phyloP scores from a whole-genome alignment of 495 filamentous ascomycete genomes.

The Massariosphaeria phaeospora region DNA sequence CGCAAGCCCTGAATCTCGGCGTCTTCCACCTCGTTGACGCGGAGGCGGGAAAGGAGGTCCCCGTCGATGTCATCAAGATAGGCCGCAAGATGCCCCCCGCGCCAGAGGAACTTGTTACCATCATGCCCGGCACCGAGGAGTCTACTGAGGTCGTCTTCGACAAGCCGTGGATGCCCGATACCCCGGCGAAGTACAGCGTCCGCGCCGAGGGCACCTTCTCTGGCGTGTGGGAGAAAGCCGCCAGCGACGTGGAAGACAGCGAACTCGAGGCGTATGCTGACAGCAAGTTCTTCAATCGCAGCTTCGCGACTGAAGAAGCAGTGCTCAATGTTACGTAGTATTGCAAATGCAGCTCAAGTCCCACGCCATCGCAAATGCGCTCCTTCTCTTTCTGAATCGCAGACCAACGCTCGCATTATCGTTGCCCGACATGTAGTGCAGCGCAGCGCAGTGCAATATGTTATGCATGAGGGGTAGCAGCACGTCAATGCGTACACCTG shows the following conservation, averaged over 20 bases:
- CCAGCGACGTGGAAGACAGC: conserved; percentile 7
- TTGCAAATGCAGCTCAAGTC: background rate
- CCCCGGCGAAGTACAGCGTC: conserved; percentile 21
- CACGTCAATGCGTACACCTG: background rate
- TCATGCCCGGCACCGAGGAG: conserved; percentile 21
- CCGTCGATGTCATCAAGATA: conserved; percentile 15
- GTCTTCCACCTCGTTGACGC: conserved; percentile 17
- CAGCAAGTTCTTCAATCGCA: background rate
- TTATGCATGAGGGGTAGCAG: background rate
- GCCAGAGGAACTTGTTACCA: conserved; percentile 14
- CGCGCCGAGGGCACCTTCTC: conserved; percentile 11
- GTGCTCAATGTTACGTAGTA: conserved; percentile 17
- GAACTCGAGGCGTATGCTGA: conserved; percentile 16
- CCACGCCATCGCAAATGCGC: background rate
- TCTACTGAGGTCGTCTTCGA: conserved; percentile 22
- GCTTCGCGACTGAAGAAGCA: conserved; percentile 14
- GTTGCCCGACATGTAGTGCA: no score
- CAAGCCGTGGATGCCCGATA: conserved; percentile 24
- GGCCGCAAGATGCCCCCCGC: conserved; percentile 24
- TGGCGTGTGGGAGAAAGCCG: conserved; percentile 24
- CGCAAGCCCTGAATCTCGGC: conserved; percentile 20
- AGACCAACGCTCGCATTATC: no score
- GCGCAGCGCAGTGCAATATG: no score
- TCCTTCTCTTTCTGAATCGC: background rate
- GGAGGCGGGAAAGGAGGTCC: conserved; percentile 15